Conservation (phyloP, 1,139 yeast species). For the Pneumocystis sp. region DNA sequence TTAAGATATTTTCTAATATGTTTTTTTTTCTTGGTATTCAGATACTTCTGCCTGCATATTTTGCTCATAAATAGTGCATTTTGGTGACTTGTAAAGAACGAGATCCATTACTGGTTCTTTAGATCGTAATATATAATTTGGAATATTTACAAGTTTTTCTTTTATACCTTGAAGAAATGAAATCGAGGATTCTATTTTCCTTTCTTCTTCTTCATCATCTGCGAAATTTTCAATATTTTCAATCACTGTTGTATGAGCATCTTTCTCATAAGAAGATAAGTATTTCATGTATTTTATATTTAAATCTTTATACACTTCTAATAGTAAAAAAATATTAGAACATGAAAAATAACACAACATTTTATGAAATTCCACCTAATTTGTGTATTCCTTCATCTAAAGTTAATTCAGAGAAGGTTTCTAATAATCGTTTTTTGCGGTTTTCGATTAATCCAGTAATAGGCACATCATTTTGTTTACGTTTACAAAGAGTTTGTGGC, state of each 20-base stretch:
- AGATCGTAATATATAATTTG: background rate
- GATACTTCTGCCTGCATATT: background rate
- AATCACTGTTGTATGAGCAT: constrained; percentile 9
- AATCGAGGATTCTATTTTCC: background rate
- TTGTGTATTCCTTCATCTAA: constrained; percentile 3
- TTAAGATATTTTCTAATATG: background rate
- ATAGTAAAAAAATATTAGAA: background rate
- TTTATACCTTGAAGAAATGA: background rate
- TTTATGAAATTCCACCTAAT: background rate
- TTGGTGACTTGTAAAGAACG: background rate
- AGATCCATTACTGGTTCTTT: background rate
- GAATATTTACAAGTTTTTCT: background rate
- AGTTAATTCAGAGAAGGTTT: background rate
- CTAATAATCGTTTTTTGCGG: background rate
- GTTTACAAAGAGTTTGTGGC: background rate
- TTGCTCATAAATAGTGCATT: background rate
- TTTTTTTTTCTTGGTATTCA: no score
- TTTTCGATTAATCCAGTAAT: background rate
- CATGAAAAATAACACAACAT: background rate
- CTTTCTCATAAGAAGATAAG: constrained; percentile 5
- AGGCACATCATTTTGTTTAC: constrained; percentile 1
- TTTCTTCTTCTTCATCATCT: background rate
- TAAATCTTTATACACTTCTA: background rate
- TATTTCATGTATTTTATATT: constrained; percentile 5
- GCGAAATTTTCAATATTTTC: constrained; percentile 6